These are phyloP conservation scores for Triangularia setosa DNA, from an alignment of 2,329 filamentous ascomycete genomes.

Conservation along the genomic window DNA sequence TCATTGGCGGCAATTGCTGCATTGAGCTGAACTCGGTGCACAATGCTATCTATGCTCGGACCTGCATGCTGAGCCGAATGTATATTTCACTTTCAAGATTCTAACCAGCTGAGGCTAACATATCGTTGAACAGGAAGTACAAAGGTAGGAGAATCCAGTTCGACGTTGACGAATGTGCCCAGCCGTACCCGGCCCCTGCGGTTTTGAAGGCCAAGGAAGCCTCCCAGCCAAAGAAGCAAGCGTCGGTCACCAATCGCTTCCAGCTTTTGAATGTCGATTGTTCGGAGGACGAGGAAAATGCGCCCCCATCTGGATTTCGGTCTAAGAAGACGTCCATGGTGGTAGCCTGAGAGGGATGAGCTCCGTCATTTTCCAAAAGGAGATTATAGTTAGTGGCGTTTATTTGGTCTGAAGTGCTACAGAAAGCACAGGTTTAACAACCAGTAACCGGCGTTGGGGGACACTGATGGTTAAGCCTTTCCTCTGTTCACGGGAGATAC, in stretches of 20 bases:
- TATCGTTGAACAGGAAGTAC: conserved; percentile 51
- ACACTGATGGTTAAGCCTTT: background rate
- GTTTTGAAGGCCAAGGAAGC: conserved; percentile 28
- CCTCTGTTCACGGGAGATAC: background rate
- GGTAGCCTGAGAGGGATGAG: conserved; percentile 21
- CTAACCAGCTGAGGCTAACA: conserved; percentile 6
- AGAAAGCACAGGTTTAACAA: background rate
- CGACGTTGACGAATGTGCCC: conserved; percentile 68
- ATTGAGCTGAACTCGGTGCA: conserved; percentile 75
- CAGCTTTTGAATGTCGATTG: conserved; percentile 51
- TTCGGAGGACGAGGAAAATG: conserved; percentile 36
- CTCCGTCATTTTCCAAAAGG: background rate
- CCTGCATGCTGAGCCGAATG: conserved; percentile 68
- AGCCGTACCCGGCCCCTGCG: conserved; percentile 42
- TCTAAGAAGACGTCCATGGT: conserved; percentile 27
- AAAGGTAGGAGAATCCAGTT: conserved; percentile 68
- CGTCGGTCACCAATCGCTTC: conserved; percentile 56
- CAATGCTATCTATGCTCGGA: conserved; percentile 69
- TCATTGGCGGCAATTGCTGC: conserved; percentile 56
- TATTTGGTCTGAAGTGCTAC: background rate
- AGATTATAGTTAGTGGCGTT: background rate
- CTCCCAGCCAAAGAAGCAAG: conserved; percentile 31
- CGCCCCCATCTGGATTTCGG: conserved; percentile 29
- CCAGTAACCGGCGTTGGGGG: background rate
- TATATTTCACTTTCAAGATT: conserved; percentile 33